These are phyloP conservation scores for Protomyces macrosporus DNA, from an alignment of 1,139 yeast genomes.

Conservation along the genomic window DNA sequence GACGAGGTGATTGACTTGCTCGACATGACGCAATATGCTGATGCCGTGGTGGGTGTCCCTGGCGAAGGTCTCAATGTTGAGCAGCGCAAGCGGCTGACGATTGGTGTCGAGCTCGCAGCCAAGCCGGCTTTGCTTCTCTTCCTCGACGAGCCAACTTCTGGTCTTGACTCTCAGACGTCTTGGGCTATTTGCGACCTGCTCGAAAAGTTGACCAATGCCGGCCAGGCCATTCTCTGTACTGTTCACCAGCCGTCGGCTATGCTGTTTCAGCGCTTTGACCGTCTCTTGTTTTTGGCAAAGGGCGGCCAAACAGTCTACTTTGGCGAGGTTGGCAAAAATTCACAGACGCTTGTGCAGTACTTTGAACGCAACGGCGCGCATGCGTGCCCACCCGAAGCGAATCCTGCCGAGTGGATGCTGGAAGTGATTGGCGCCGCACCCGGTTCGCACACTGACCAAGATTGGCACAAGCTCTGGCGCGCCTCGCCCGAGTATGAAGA, in stretches of 20 bases:
- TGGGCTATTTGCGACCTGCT: slow-evolving; percentile 77
- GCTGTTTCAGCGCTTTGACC: slow-evolving; percentile 69
- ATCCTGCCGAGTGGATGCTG: slow-evolving; percentile 82
- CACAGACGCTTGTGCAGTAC: slow-evolving; percentile 56
- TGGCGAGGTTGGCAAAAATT: slow-evolving; percentile 69
- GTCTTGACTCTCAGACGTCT: slow-evolving; percentile 86
- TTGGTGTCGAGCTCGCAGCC: slow-evolving; percentile 84
- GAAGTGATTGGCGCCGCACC: slow-evolving; percentile 79
- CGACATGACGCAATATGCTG: slow-evolving; percentile 70
- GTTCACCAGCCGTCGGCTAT: slow-evolving; percentile 82
- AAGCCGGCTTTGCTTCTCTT: slow-evolving; percentile 75
- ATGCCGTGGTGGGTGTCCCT: slow-evolving; percentile 77
- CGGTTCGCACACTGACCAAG: slow-evolving; percentile 60
- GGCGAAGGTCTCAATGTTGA: slow-evolving; percentile 71
- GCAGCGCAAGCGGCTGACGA: slow-evolving; percentile 77
- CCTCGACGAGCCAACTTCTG: slow-evolving; percentile 90
- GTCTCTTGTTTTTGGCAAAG: slow-evolving; percentile 61
- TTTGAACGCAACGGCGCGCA: slow-evolving; percentile 64
- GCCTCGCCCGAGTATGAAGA: slow-evolving; percentile 51
- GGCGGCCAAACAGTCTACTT: slow-evolving; percentile 79
- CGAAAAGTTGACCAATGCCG: slow-evolving; percentile 68
- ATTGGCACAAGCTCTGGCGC: slow-evolving; percentile 63
- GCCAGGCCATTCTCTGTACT: slow-evolving; percentile 78
- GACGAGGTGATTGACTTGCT: slow-evolving; percentile 63
- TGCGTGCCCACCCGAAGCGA: slow-evolving; percentile 61